Percentiles rank a stretch among this genome's conserved stretches.
Evolutionary conservation across 2,329 filamentous ascomycete species (phyloP).

Genomic region (Biscogniauxia sp.): DNA sequence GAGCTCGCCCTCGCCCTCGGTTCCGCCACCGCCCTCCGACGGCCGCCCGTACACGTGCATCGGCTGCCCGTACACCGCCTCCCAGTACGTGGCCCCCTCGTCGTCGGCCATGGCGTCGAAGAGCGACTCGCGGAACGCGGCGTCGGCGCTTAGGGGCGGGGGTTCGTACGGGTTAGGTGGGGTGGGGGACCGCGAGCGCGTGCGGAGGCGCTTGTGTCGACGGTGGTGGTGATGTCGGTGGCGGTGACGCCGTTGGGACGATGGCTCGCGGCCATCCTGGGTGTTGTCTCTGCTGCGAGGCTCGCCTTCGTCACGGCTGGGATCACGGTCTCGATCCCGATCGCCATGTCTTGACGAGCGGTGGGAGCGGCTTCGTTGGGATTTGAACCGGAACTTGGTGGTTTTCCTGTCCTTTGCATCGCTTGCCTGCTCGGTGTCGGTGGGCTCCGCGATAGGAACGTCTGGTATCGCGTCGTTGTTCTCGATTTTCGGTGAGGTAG

Average conservation of each 20-base stretch:
- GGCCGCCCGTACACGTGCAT: slow-evolving; percentile 73
- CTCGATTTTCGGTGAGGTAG: slow-evolving; percentile 18
- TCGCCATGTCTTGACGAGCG: slow-evolving; percentile 24
- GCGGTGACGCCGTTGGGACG: slow-evolving; percentile 14
- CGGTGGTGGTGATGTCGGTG: slow-evolving; percentile 32
- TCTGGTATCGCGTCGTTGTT: slow-evolving; percentile 3
- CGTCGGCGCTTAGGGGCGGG: slow-evolving; percentile 60
- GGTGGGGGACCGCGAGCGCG: slow-evolving; percentile 42
- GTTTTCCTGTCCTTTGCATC: slow-evolving; percentile 22
- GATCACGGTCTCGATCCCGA: slow-evolving; percentile 6
- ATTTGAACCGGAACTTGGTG: slow-evolving; percentile 44
- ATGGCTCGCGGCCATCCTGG: slow-evolving; percentile 6
- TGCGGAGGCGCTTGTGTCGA: slow-evolving; percentile 27
- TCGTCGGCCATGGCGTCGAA: slow-evolving; percentile 98
- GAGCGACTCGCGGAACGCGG: slow-evolving; percentile 86
- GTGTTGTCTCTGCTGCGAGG: background rate
- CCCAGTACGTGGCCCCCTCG: slow-evolving; percentile 93
- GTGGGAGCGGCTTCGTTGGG: slow-evolving; percentile 30
- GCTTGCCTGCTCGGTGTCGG: slow-evolving; percentile 14
- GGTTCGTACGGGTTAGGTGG: slow-evolving; percentile 47
- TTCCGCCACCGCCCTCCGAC: slow-evolving; percentile 42
- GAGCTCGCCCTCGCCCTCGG: slow-evolving; percentile 49
- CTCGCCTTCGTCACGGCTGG: slow-evolving; percentile 6
- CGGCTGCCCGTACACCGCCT: slow-evolving; percentile 93
- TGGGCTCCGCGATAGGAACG: slow-evolving; percentile 13